Evolutionary conservation across 1,139 yeast species (phyloP).

Genomic region (Debaryomycetaceae sp.): DNA sequence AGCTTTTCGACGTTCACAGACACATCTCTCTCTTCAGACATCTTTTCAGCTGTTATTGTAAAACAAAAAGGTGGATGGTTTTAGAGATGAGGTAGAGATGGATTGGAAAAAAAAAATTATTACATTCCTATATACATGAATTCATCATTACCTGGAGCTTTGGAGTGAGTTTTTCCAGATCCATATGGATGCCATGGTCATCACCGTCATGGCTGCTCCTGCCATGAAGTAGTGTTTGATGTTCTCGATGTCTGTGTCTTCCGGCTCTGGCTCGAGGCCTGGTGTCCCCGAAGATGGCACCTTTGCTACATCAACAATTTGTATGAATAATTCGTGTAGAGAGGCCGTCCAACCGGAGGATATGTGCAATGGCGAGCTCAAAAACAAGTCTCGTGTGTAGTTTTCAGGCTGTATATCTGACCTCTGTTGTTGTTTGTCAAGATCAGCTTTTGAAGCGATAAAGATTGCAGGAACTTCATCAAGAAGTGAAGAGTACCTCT

Average conservation of each 20-base stretch:
- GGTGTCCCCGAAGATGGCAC: constrained; percentile 79
- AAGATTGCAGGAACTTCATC: constrained; percentile 78
- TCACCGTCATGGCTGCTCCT: constrained; percentile 64
- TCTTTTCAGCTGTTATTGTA: constrained; percentile 4
- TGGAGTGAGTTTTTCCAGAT: constrained; percentile 51
- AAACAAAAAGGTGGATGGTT: not conserved
- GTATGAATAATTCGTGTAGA: constrained; percentile 78
- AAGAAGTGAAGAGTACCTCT: constrained; percentile 49
- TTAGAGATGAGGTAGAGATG: constrained; percentile 3
- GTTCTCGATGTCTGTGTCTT: constrained; percentile 43
- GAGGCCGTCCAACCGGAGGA: constrained; percentile 90
- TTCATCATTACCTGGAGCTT: constrained; percentile 13
- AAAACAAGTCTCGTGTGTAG: constrained; percentile 61
- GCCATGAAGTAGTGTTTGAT: constrained; percentile 52
- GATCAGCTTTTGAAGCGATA: constrained; percentile 91
- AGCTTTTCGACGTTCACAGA: constrained; percentile 87
- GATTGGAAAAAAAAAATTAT: constrained; percentile 5
- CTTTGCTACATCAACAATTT: constrained; percentile 85
- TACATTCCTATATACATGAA: constrained; percentile 1
- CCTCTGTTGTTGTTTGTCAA: constrained; percentile 92
- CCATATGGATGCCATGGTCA: constrained; percentile 59
- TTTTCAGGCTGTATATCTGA: constrained; percentile 84
- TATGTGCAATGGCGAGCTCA: constrained; percentile 75
- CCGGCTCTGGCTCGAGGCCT: constrained; percentile 68
- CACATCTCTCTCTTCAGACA: constrained; percentile 37